A percentile compares a stretch with the other conserved stretches of the same genome.
Evolutionary conservation across 805 yeast genomes (phyloP).

Genomic region (Kluyveromyces wickerhamii): DNA sequence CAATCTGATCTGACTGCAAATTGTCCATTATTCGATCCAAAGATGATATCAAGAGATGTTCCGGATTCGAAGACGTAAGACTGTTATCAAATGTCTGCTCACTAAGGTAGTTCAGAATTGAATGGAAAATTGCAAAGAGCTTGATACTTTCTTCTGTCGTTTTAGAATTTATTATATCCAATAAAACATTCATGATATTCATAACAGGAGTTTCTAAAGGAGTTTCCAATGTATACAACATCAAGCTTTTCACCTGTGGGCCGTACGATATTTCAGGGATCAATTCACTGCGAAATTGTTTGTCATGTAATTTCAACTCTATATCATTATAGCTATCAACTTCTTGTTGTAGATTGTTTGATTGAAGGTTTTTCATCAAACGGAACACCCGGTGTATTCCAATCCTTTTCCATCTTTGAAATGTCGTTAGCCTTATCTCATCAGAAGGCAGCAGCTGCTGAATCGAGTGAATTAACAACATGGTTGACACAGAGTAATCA

Average conservation of each 20-base stretch:
- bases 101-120: slow-evolving; percentile 57
- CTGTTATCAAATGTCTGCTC: slow-evolving; percentile 51
- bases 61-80: slow-evolving; percentile 38
- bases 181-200: slow-evolving; percentile 44
- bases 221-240: slow-evolving; percentile 35
- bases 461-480: slow-evolving; percentile 63
- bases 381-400: slow-evolving; percentile 48
- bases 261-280: slow-evolving; percentile 22
- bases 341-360: slow-evolving; percentile 56
- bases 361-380: slow-evolving; percentile 43
- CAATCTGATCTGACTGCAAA: slow-evolving; percentile 79
- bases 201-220: slow-evolving; percentile 62
- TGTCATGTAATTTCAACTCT: slow-evolving; percentile 27
- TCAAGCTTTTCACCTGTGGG: slow-evolving; percentile 13
- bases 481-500: slow-evolving; percentile 65
- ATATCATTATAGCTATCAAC: slow-evolving; percentile 42
- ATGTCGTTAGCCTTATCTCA: slow-evolving; percentile 41
- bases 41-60: slow-evolving; percentile 66
- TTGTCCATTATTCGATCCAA: slow-evolving; percentile 64
- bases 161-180: slow-evolving; percentile 46
- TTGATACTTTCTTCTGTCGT: slow-evolving; percentile 40
- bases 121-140: slow-evolving; percentile 37
- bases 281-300: slow-evolving; percentile 32
- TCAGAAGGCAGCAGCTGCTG: slow-evolving; percentile 34
- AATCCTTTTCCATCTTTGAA: slow-evolving; percentile 51